These are phyloP conservation scores for Pleurostoma richardsiae DNA, from an alignment of 2,329 filamentous ascomycete genomes.

Conservation along the genomic window DNA sequence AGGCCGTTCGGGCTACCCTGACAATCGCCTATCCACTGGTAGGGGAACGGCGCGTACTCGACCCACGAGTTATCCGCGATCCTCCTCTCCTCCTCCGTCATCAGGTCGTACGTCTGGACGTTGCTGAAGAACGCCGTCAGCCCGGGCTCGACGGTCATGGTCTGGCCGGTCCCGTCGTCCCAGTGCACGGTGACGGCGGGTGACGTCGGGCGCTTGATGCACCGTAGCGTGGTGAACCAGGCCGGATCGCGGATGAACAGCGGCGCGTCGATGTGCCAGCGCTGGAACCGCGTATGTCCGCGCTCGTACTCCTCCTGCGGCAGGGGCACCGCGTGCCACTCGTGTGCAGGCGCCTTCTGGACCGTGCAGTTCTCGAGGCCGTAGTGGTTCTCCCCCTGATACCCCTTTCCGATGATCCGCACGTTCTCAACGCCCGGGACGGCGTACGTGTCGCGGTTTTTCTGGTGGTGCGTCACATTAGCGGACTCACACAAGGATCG, in stretches of 20 bases:
- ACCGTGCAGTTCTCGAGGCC: slow-evolving; percentile 22
- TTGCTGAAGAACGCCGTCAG: slow-evolving; percentile 36
- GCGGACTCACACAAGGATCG: too few relatives aligned
- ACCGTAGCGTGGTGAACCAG: slow-evolving; percentile 27
- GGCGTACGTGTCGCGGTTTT: slow-evolving; percentile 6
- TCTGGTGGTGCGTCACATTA: background rate
- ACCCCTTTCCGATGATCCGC: slow-evolving; percentile 27
- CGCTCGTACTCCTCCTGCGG: slow-evolving; percentile 17
- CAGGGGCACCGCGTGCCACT: slow-evolving; percentile 21
- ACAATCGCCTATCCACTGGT: slow-evolving; percentile 35
- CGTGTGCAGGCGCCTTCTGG: slow-evolving; percentile 13
- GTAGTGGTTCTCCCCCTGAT: slow-evolving; percentile 28
- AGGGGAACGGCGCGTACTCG: slow-evolving; percentile 38
- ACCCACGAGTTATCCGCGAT: slow-evolving; percentile 39
- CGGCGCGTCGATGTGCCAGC: slow-evolving; percentile 34
- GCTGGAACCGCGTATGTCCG: slow-evolving; percentile 29
- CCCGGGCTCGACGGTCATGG: slow-evolving; percentile 21
- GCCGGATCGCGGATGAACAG: slow-evolving; percentile 26
- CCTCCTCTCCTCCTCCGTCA: slow-evolving; percentile 32
- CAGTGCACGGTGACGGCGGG: slow-evolving; percentile 21
- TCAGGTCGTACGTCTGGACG: slow-evolving; percentile 32
- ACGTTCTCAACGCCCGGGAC: slow-evolving; percentile 28
- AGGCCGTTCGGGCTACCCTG: slow-evolving; percentile 32
- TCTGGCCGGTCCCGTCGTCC: slow-evolving; percentile 24
- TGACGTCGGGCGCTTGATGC: slow-evolving; percentile 23